phyloP scores from a whole-genome alignment of 1,284 basidiomycete species.

The Ustilago hordei region DNA sequence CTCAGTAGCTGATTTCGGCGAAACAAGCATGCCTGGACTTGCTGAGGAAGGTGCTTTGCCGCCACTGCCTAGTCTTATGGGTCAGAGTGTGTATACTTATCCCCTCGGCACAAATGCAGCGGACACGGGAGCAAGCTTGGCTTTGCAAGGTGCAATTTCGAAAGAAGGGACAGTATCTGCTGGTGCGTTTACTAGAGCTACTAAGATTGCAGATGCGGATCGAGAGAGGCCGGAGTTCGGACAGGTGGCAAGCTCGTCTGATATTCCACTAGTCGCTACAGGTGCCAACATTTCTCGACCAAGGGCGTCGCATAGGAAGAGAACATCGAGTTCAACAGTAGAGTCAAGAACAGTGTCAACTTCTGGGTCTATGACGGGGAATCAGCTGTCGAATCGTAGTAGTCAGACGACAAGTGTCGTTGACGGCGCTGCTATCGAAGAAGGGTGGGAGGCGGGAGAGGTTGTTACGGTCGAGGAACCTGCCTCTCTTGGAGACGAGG shows the following conservation, averaged over 20 bases:
- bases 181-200: constrained; percentile 36
- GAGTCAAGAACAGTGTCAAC: constrained; percentile 32
- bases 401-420: constrained; percentile 36
- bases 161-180: constrained; percentile 42
- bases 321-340: constrained; percentile 33
- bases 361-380: constrained; percentile 18
- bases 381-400: constrained; percentile 31
- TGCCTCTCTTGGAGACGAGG: not conserved
- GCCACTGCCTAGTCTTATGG: constrained; percentile 38
- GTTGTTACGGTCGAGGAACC: not conserved
- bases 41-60: constrained; percentile 14
- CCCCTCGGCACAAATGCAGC: not conserved
- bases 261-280: constrained; percentile 35
- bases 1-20: constrained; percentile 30
- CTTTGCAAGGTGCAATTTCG: constrained; percentile 6
- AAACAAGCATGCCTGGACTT: constrained; percentile 31
- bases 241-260: constrained; percentile 40
- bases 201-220: constrained; percentile 9
- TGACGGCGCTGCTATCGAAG: constrained; percentile 5
- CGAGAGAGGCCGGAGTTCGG: constrained; percentile 37
- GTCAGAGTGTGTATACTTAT: constrained; percentile 7
- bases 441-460: not conserved
- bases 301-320: constrained; percentile 16
- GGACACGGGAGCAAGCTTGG: not conserved
- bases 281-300: constrained; percentile 37